phyloP scores from a whole-genome alignment of 306 rosid species.

The Vigna radiata region DNA sequence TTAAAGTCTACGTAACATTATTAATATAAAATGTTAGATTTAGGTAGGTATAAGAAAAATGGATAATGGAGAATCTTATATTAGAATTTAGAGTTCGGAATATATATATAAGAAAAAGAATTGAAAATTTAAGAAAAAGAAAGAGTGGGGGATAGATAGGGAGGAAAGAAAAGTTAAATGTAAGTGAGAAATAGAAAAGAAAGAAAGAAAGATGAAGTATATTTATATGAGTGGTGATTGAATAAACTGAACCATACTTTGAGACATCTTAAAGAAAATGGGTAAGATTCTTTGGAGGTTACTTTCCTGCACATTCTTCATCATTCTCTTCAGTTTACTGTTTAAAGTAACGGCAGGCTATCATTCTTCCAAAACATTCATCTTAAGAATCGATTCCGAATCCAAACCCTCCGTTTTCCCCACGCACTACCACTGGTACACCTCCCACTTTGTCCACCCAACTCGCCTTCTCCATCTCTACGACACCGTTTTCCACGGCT shows the following conservation, averaged over 20 bases:
- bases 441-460: not conserved
- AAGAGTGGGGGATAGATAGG: no score
- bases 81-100: no score
- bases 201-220: not conserved
- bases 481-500: conserved; percentile 19
- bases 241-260: no score
- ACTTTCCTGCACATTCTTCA: not conserved
- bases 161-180: not conserved
- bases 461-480: not conserved
- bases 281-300: not conserved
- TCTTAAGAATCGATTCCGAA: not conserved
- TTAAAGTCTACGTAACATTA: no score
- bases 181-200: no score
- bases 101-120: no score
- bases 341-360: not conserved
- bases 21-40: no score
- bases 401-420: conserved; percentile 3
- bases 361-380: not conserved
- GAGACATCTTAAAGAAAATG: not conserved
- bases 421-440: conserved; percentile 13
- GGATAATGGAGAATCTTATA: no score
- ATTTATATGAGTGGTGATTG: not conserved
- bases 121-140: no score
- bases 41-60: no score
- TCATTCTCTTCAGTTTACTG: not conserved